Evolutionary conservation across 495 filamentous ascomycete genomes (phyloP).

Genomic region (Cudoniella acicularis): DNA sequence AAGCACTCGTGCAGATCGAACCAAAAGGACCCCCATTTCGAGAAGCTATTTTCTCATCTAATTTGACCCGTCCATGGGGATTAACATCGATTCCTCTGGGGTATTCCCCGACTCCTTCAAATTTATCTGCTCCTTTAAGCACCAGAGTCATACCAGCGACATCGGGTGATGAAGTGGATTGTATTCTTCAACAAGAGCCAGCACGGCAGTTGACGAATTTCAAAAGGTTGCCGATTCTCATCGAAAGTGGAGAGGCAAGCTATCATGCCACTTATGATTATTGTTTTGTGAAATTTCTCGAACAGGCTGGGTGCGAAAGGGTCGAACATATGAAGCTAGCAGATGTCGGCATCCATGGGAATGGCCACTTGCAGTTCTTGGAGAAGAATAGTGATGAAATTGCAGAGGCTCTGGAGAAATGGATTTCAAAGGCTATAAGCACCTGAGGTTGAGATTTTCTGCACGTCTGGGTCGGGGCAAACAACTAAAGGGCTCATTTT

Average conservation of each 20-base stretch:
- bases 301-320: conserved; percentile 47
- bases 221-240: conserved; percentile 37
- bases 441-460: not conserved
- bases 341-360: conserved; percentile 41
- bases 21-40: conserved; percentile 46
- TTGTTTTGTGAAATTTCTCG: conserved; percentile 48
- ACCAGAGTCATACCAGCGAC: conserved; percentile 21
- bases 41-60: conserved; percentile 5
- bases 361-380: conserved; percentile 57
- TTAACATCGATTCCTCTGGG: conserved; percentile 46
- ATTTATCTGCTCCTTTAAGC: conserved; percentile 1
- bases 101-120: conserved; percentile 37
- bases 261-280: conserved; percentile 58
- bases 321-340: conserved; percentile 42
- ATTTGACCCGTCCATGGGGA: conserved; percentile 33
- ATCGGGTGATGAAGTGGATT: conserved; percentile 29
- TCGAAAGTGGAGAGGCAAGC: conserved; percentile 51
- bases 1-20: conserved; percentile 48
- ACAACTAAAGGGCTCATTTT: no score
- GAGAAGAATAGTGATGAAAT: conserved; percentile 56
- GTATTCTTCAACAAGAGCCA: conserved; percentile 43
- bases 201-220: conserved; percentile 49
- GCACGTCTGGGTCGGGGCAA: no score
- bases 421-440: conserved; percentile 30
- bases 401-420: conserved; percentile 37